These are phyloP conservation scores for Gossypium davidsonii DNA, from an alignment of 441 rosid species.

Conservation along the genomic window DNA sequence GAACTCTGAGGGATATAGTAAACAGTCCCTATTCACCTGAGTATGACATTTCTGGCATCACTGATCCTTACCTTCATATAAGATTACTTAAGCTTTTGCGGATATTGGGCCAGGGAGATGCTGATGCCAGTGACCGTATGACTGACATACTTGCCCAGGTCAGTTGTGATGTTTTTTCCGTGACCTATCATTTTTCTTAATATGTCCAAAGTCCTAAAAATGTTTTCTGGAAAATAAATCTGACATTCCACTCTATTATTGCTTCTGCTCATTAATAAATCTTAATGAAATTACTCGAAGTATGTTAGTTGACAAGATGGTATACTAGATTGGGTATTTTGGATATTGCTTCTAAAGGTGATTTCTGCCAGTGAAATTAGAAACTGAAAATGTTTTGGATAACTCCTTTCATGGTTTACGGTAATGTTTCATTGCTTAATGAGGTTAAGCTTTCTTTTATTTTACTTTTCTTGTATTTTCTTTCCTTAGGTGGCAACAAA, in stretches of 20 bases:
- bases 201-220: neutral
- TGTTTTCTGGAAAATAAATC: neutral
- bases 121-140: constrained; percentile 92
- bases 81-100: constrained; percentile 84
- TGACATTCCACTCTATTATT: neutral
- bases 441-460: neutral
- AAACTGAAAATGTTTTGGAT: neutral
- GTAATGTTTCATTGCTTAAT: neutral
- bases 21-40: constrained; percentile 97
- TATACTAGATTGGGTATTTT: neutral
- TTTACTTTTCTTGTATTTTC: constrained; percentile 21
- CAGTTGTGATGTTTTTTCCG: constrained; percentile 18
- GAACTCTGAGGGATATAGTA: constrained; percentile 70
- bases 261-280: neutral
- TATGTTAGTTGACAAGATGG: neutral
- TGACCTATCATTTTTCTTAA: neutral
- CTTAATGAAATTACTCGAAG: neutral
- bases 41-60: constrained; percentile 93
- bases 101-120: constrained; percentile 88
- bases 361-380: neutral
- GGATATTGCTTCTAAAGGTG: neutral
- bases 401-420: neutral
- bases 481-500: constrained; percentile 88
- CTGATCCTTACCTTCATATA: constrained; percentile 96
- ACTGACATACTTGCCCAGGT: constrained; percentile 99